Evolutionary conservation across 1,139 yeast species (phyloP).

Genomic region (Hyphopichia wangnamkhiaoensis): DNA sequence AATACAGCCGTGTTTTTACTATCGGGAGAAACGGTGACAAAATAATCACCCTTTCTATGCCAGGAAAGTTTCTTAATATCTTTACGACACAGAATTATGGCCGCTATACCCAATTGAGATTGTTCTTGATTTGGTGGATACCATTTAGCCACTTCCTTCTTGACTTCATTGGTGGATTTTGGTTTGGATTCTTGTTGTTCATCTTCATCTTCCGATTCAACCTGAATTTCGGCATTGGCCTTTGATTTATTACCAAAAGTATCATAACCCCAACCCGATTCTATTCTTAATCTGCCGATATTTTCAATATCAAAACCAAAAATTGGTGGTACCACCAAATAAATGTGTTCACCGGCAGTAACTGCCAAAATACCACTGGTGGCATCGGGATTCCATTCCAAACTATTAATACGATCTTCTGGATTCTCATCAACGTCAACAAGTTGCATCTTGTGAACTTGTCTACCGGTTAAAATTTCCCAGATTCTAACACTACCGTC

Average conservation of each 20-base stretch:
- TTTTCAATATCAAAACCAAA: conserved; percentile 89
- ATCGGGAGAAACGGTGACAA: conserved; percentile 91
- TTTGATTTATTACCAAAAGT: conserved; percentile 60
- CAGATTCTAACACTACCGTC: conserved; percentile 95
- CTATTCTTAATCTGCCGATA: conserved; percentile 73
- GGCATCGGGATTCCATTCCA: conserved; percentile 89
- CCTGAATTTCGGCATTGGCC: conserved; percentile 43
- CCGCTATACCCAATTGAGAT: conserved; percentile 66
- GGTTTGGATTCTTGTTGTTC: conserved; percentile 25
- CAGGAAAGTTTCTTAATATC: conserved; percentile 83
- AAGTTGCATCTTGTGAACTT: conserved; percentile 68
- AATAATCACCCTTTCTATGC: conserved; percentile 98
- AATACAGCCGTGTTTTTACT: conserved; percentile 86
- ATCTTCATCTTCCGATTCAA: conserved; percentile 29
- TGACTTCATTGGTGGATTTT: conserved; percentile 26
- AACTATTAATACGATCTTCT: conserved; percentile 77
- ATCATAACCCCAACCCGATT: conserved; percentile 91
- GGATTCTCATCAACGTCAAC: conserved; percentile 50
- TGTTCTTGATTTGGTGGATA: conserved; percentile 71
- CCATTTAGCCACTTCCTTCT: conserved; percentile 78
- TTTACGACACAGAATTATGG: conserved; percentile 67
- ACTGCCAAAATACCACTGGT: conserved; percentile 77
- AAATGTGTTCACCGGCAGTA: conserved; percentile 78
- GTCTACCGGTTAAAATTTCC: conserved; percentile 96
- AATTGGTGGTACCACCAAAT: conserved; percentile 82